Percentiles rank a stretch among this genome's conserved stretches.
Evolutionary conservation across 2,329 filamentous ascomycete genomes (phyloP).

Genomic region (Sporothrix phasma): DNA sequence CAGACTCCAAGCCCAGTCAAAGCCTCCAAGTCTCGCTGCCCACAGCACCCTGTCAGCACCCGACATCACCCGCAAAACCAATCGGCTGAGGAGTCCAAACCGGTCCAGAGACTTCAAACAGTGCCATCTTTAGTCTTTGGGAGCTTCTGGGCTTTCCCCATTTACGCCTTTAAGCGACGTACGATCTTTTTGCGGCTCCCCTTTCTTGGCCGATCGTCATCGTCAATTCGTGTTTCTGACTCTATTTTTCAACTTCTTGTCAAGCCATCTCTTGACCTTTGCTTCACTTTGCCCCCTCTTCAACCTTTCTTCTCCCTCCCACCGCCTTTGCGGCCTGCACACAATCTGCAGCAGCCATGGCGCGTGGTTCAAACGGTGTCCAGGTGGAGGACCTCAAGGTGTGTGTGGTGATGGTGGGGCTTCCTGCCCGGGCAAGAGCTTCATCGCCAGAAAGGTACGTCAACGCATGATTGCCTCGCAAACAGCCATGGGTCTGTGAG

Average conservation of each 20-base stretch:
- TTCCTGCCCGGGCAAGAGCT: conserved; percentile 90
- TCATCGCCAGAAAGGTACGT: conserved; percentile 93
- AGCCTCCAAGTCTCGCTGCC: not conserved
- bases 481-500: no score
- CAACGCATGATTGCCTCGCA: not conserved
- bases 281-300: not conserved
- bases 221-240: not conserved
- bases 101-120: not conserved
- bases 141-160: not conserved
- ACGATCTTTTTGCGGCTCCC: not conserved
- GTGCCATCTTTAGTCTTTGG: not conserved
- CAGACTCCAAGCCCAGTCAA: no score
- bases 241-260: not conserved
- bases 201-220: not conserved
- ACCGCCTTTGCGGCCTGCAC: not conserved
- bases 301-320: not conserved
- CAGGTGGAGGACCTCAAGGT: conserved; percentile 94
- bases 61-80: conserved; percentile 18
- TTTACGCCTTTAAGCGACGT: not conserved
- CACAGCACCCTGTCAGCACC: conserved; percentile 13
- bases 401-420: conserved; percentile 96
- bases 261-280: not conserved
- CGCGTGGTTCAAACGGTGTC: conserved; percentile 52
- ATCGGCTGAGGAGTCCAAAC: not conserved
- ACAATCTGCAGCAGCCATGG: conserved; percentile 29